These are phyloP conservation scores for Ascocoryne sarcoides DNA, from an alignment of 2,329 filamentous ascomycete species.

Conservation along the genomic window DNA sequence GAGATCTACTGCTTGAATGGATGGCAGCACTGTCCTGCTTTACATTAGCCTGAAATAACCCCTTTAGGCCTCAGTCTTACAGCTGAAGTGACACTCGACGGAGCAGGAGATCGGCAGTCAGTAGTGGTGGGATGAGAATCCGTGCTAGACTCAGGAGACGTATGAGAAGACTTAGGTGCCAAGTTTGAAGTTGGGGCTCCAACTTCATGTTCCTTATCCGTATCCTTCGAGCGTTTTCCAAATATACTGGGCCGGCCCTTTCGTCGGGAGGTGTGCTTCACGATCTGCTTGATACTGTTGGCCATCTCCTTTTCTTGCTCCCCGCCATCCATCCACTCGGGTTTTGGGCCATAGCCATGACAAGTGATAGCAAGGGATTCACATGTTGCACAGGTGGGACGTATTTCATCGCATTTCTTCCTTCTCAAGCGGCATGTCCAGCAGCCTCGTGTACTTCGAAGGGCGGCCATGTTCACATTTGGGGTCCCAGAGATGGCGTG, in stretches of 20 bases:
- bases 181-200: too few relatives aligned
- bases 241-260: slow-evolving; percentile 24
- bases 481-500: too few relatives aligned
- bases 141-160: not conserved
- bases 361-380: slow-evolving; percentile 50
- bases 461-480: slow-evolving; percentile 16
- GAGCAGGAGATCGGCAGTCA: not conserved
- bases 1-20: too few relatives aligned
- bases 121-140: not conserved
- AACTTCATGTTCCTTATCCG: too few relatives aligned
- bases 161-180: too few relatives aligned
- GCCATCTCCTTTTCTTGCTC: slow-evolving; percentile 38
- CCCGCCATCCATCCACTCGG: slow-evolving; percentile 30
- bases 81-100: slow-evolving; percentile 21
- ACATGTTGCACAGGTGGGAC: slow-evolving; percentile 52
- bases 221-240: too few relatives aligned
- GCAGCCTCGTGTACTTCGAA: slow-evolving; percentile 38
- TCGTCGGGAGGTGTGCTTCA: slow-evolving; percentile 37
- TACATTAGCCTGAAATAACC: too few relatives aligned
- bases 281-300: slow-evolving; percentile 46
- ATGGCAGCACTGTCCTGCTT: too few relatives aligned
- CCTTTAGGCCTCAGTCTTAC: too few relatives aligned
- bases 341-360: slow-evolving; percentile 37
- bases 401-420: slow-evolving; percentile 59
- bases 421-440: slow-evolving; percentile 56